Conservation (phyloP, 2,329 filamentous ascomycete species). For the Penicillium frequentans region DNA sequence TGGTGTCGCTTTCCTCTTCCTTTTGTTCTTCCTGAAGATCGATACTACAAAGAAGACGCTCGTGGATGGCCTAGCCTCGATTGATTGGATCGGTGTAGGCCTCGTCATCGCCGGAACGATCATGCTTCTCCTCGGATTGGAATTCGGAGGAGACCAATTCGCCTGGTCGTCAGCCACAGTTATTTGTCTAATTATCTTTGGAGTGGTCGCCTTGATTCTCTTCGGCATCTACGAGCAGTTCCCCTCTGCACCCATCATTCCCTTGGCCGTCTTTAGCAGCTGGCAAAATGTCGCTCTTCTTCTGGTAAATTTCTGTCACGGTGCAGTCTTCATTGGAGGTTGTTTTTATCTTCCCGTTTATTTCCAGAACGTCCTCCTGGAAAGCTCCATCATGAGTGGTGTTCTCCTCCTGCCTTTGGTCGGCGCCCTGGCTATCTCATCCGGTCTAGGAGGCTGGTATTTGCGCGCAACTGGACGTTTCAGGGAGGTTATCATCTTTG, state of each 20-base stretch:
- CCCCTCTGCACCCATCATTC: not conserved
- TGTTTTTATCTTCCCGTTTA: conserved; percentile 5
- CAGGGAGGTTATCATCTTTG: conserved; percentile 2
- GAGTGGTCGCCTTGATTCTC: not conserved
- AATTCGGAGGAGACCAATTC: conserved; percentile 1
- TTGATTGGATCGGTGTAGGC: conserved; percentile 1
- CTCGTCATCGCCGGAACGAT: conserved; percentile 1
- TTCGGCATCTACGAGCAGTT: not conserved
- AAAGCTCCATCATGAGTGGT: conserved; percentile 2
- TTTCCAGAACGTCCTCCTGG: not conserved
- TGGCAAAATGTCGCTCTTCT: not conserved
- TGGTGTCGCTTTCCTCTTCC: not conserved
- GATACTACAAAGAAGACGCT: not conserved
- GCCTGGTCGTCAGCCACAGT: not conserved
- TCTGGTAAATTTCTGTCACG: conserved; percentile 1
- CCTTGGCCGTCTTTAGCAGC: not conserved
- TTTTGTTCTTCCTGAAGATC: conserved; percentile 1
- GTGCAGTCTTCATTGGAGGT: conserved; percentile 1
- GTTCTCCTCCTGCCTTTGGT: conserved; percentile 3
- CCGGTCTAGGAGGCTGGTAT: conserved; percentile 1
- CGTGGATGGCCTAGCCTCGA: not conserved
- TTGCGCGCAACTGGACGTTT: not conserved
- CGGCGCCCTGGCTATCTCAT: not conserved
- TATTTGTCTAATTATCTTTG: not conserved
- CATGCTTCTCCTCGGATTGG: conserved; percentile 1